phyloP scores from a whole-genome alignment of 2,329 filamentous ascomycete genomes.

The Thermothelomyces thermophilus region DNA sequence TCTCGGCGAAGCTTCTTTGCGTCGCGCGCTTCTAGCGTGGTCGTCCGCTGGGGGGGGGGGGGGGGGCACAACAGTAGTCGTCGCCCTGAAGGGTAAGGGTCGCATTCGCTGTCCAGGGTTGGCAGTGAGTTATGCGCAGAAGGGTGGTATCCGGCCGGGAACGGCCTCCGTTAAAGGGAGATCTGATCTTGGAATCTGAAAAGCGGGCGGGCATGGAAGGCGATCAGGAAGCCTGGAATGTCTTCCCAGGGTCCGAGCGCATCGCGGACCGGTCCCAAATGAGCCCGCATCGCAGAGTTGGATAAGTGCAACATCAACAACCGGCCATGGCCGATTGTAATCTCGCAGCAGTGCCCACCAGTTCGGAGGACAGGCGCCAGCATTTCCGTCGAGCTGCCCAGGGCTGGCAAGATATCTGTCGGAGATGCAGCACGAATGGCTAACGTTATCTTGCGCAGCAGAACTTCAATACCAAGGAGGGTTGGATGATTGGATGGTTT shows the following conservation, averaged over 20 bases:
- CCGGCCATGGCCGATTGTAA: background rate
- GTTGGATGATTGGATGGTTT: background rate
- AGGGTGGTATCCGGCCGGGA: slow-evolving; percentile 27
- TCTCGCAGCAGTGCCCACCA: background rate
- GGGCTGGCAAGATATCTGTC: background rate
- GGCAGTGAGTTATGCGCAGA: slow-evolving; percentile 22
- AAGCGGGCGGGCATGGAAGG: slow-evolving; percentile 23
- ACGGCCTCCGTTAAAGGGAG: slow-evolving; percentile 23
- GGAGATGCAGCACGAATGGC: background rate
- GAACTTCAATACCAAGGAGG: too few relatives aligned
- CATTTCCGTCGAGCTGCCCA: slow-evolving; percentile 10
- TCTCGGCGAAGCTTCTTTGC: slow-evolving; percentile 14
- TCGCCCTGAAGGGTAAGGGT: slow-evolving; percentile 11
- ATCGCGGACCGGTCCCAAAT: slow-evolving; percentile 12
- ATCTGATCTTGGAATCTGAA: slow-evolving; percentile 26
- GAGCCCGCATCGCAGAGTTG: slow-evolving; percentile 13
- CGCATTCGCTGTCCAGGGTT: slow-evolving; percentile 20
- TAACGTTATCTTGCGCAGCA: background rate
- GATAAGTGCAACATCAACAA: slow-evolving; percentile 15
- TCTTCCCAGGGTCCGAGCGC: slow-evolving; percentile 9
- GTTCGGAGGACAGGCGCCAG: background rate
- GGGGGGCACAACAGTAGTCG: too few relatives aligned
- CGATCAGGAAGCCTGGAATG: slow-evolving; percentile 26
- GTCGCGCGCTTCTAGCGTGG: slow-evolving; percentile 1
- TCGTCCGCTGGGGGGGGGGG: too few relatives aligned